Evolutionary conservation across 192 early-diverging fungal species (phyloP).

Genomic region (Mortierella hygrophila): DNA sequence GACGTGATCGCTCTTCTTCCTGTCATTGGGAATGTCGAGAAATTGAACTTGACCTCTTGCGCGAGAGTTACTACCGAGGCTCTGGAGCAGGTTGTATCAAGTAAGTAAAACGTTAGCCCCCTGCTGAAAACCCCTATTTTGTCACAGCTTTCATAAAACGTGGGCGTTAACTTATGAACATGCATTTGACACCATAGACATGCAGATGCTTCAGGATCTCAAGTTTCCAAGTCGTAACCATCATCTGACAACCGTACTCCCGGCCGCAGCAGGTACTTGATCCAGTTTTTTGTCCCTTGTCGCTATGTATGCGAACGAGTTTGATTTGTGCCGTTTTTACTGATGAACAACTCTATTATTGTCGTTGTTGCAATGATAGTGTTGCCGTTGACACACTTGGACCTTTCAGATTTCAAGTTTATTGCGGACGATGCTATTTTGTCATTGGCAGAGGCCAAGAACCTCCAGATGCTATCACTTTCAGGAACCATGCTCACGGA

Average conservation of each 20-base stretch:
- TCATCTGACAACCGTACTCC: slow-evolving; percentile 58
- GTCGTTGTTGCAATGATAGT: slow-evolving; percentile 21
- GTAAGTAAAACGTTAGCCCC: neutral
- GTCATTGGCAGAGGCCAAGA: slow-evolving; percentile 46
- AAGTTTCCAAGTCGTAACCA: slow-evolving; percentile 66
- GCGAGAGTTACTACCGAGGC: slow-evolving; percentile 1
- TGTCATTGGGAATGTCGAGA: slow-evolving; percentile 4
- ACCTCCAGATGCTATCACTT: slow-evolving; percentile 58
- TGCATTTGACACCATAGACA: slow-evolving; percentile 14
- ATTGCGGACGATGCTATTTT: slow-evolving; percentile 60
- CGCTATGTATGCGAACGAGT: neutral
- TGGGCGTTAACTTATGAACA: no score
- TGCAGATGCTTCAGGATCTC: slow-evolving; percentile 48
- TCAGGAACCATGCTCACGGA: slow-evolving; percentile 65
- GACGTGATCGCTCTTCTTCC: slow-evolving; percentile 18
- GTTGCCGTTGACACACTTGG: slow-evolving; percentile 59
- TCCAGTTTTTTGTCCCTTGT: neutral
- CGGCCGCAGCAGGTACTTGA: slow-evolving; percentile 46
- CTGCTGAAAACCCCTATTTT: no score
- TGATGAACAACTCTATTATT: neutral
- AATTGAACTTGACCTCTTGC: slow-evolving; percentile 29
- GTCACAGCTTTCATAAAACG: no score
- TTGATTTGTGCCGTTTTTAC: neutral
- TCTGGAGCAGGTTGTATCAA: slow-evolving; percentile 13
- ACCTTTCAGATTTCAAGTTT: slow-evolving; percentile 58